These are phyloP conservation scores for Pseudotsuga menziesii DNA, from an alignment of 75 land plant genomes.

Conservation along the genomic window DNA sequence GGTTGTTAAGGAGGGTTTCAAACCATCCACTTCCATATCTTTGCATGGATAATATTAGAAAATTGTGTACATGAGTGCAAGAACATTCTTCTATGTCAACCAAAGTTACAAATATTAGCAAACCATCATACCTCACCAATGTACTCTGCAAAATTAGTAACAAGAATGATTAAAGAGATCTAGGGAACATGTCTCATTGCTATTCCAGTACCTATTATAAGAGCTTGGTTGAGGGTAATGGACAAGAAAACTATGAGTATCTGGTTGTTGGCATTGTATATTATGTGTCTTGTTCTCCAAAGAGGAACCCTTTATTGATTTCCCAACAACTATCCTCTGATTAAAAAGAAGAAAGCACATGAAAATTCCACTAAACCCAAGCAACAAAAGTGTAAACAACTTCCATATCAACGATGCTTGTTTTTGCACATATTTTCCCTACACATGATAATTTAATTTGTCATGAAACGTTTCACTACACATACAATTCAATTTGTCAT, in stretches of 20 bases:
- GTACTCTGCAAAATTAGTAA: too few relatives aligned
- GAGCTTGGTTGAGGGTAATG: constrained; percentile 4
- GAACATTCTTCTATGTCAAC: constrained; percentile 63
- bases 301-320: not conserved
- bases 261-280: not conserved
- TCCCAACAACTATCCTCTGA: constrained; percentile 12
- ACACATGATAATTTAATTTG: too few relatives aligned
- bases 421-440: constrained; percentile 22
- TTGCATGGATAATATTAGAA: constrained; percentile 81
- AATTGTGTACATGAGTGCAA: constrained; percentile 77
- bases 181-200: not conserved
- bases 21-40: constrained; percentile 98
- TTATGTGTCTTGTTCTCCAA: not conserved
- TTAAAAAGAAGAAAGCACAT: constrained; percentile 44
- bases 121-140: not conserved
- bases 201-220: constrained; percentile 2
- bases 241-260: not conserved
- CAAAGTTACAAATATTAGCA: not conserved
- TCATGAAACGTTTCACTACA: too few relatives aligned
- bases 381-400: constrained; percentile 27
- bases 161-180: not conserved
- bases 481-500: too few relatives aligned
- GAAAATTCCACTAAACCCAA: constrained; percentile 40
- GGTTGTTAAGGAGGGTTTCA: constrained; percentile 87
- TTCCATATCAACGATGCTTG: constrained; percentile 32